Base-by-base conservation (phyloP, 176 grass and related monocot genomes). In the Echinochloa phyllopogon region DNA sequence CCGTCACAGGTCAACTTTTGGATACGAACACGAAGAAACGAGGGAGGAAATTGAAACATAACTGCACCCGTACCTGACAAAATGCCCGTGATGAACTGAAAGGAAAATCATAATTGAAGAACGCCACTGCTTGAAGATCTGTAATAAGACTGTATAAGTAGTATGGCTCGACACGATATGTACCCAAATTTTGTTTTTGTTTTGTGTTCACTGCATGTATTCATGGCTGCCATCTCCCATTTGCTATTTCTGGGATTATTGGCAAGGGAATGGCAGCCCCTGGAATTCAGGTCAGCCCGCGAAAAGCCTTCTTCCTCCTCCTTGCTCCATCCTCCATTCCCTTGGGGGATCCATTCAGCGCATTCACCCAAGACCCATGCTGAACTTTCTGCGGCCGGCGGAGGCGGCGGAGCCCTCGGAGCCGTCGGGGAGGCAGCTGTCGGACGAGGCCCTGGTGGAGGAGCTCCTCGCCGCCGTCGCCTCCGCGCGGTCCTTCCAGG, bases 381-480 rank as follows among this genome's bases (percentile, higher is more conserved):
- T 82, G 27, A 12, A 57, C n/a, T 36, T 57, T 8, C 13, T 56
- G 44, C 56, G 56, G 18, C 24, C 47, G 49, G 12, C 23, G 7
- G 77, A 65, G 38, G 20, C 10, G 58, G 72, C 24, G 11, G 24
- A 62, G 11, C 20, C 70, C 4, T 75, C 72, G 12, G 82, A 87
- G 73, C 67, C 64, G 25, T 88, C 76, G 6, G 66, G 53, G 55
- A n/a, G 72, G 45, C 72, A 87, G 12, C 38, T 82, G 43, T 77
- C 88, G 17, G 87, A 85, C 57, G 80, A 77, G 43, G 89, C 86
- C 37, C 55, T 94, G 66, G 75, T 89, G 4, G 76, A 84, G 33
- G 87, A 89, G 45, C 72, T 94, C 3, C 51, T 91, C 12, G 45
- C 69, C 23, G n/a, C 75, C 45, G 63, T 89, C 10, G 74, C 65